Evolutionary conservation across 2,329 filamentous ascomycete genomes (phyloP).

Genomic region (Penicillium sp.): DNA sequence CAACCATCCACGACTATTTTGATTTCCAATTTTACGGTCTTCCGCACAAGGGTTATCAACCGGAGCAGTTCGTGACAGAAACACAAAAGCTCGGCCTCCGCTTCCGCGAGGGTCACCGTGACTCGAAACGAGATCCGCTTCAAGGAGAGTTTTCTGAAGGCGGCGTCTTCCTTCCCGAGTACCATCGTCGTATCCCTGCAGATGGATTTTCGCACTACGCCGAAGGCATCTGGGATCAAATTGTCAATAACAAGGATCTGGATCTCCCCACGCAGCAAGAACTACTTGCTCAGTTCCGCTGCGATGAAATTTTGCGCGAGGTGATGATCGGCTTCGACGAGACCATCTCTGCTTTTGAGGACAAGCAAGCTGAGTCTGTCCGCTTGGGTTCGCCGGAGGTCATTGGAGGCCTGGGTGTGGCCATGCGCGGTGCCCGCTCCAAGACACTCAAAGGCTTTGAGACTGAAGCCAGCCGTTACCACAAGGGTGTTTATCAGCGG

Average conservation of each 20-base stretch:
- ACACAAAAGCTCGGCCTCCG: constrained; percentile 72
- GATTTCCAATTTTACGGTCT: constrained; percentile 95
- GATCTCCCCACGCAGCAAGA: constrained; percentile 97
- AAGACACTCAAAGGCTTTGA: constrained; percentile 81
- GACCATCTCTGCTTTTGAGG: constrained; percentile 75
- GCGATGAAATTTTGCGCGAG: constrained; percentile 91
- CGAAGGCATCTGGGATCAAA: constrained; percentile 94
- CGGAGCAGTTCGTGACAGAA: constrained; percentile 79
- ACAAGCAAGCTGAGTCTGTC: constrained; percentile 69
- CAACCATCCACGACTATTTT: constrained; percentile 93
- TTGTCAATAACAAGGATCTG: constrained; percentile 96
- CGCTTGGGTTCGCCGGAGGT: constrained; percentile 68
- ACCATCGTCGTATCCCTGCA: constrained; percentile 90
- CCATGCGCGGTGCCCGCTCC: constrained; percentile 65
- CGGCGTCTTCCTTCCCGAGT: constrained; percentile 84
- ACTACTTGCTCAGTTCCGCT: constrained; percentile 90
- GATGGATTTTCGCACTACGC: constrained; percentile 96
- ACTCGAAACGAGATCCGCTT: constrained; percentile 55
- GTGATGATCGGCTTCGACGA: constrained; percentile 79
- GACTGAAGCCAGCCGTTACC: constrained; percentile 83
- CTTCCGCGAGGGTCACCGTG: constrained; percentile 75
- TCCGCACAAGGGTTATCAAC: constrained; percentile 93
- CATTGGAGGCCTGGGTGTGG: constrained; percentile 65
- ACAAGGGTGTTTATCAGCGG: constrained; percentile 86
- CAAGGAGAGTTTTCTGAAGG: constrained; percentile 67